These are phyloP conservation scores for Omphalotus olearius DNA, from an alignment of 1,284 basidiomycete species.

Conservation along the genomic window DNA sequence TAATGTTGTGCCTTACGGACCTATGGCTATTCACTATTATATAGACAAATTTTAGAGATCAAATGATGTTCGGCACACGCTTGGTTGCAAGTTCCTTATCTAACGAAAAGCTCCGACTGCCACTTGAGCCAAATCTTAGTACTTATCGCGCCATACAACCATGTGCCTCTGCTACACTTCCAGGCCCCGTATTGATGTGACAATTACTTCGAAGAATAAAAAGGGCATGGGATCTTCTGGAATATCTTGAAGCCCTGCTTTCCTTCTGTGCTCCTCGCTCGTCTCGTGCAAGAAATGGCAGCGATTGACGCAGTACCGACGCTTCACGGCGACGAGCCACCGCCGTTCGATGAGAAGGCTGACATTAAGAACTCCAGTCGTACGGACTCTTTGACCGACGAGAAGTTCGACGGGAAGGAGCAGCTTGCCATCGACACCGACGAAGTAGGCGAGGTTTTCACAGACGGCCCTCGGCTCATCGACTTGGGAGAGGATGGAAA, in stretches of 20 bases:
- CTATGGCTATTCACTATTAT: too few relatives aligned
- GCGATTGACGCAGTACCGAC: constrained; percentile 3
- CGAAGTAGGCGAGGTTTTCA: constrained; percentile 28
- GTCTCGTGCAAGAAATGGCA: neutral
- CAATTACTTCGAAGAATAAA: neutral
- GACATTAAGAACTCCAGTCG: constrained; percentile 3
- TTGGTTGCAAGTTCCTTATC: too few relatives aligned
- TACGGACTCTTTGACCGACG: constrained; percentile 4
- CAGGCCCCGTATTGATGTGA: too few relatives aligned
- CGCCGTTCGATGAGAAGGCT: constrained; percentile 3
- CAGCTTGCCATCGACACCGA: constrained; percentile 5
- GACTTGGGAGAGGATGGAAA: constrained; percentile 31
- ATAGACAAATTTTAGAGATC: too few relatives aligned
- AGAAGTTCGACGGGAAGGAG: constrained; percentile 1
- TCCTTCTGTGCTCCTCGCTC: neutral
- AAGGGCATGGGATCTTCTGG: constrained; percentile 4
- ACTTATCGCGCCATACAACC: too few relatives aligned
- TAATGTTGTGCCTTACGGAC: too few relatives aligned
- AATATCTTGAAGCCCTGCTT: neutral
- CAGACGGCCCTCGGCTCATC: constrained; percentile 28
- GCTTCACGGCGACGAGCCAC: neutral
- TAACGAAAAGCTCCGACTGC: too few relatives aligned
- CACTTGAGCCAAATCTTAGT: too few relatives aligned
- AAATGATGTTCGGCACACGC: too few relatives aligned
- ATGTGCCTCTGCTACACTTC: too few relatives aligned